These are phyloP conservation scores for Sclerotinia subarctica DNA, from an alignment of 2,329 filamentous ascomycete species.

Conservation along the genomic window DNA sequence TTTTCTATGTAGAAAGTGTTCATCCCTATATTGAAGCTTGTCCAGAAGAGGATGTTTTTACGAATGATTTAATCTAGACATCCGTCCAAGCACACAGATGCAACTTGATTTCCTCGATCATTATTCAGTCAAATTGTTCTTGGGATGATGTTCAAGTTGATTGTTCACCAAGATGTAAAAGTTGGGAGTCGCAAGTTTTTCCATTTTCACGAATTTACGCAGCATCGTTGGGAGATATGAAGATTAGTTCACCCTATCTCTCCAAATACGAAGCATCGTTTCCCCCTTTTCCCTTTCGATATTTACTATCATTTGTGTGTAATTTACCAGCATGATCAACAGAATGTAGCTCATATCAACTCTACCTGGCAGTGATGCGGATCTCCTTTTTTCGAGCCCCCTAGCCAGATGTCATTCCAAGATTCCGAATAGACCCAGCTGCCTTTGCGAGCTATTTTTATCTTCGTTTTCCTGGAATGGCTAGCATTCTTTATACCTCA, in stretches of 20 bases:
- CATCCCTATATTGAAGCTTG: not conserved
- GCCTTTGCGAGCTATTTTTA: not conserved
- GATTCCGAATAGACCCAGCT: no score
- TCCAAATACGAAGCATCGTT: not conserved
- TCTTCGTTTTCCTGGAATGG: no score
- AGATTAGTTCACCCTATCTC: not conserved
- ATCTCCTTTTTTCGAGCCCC: not conserved
- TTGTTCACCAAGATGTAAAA: not conserved
- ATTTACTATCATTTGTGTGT: not conserved
- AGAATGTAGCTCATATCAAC: not conserved
- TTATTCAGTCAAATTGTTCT: not conserved
- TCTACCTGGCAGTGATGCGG: not conserved
- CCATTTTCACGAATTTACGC: not conserved
- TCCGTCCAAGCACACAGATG: not conserved
- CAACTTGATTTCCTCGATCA: not conserved
- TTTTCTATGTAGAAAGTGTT: not conserved
- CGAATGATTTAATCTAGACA: not conserved
- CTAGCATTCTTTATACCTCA: not conserved
- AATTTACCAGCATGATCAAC: not conserved
- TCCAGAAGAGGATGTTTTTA: not conserved
- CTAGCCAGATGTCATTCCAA: not conserved
- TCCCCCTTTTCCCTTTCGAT: not conserved
- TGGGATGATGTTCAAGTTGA: not conserved
- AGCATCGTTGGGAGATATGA: no score
- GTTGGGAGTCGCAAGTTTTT: not conserved